Base-by-base conservation (phyloP, 2,329 filamentous ascomycete genomes). In the Xylariaceae sp. region DNA sequence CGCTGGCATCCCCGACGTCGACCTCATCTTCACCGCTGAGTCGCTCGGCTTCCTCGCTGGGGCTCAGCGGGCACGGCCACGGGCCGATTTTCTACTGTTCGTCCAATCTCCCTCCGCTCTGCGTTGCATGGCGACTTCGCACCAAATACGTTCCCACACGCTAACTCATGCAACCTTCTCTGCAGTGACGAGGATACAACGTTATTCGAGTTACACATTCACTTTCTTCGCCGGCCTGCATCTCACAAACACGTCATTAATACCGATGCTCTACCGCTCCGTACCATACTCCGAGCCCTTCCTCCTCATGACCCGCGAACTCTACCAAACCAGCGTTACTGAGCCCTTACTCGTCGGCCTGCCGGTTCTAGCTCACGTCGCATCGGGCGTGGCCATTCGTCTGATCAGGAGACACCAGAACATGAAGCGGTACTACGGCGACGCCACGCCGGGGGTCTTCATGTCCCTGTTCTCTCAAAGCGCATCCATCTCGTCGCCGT, bases 131-230 rank as follows among this genome's bases (percentile, higher is more conserved):
- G n/a, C n/a, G n/a, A n/a, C n/a, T n/a, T n/a, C n/a, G n/a, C n/a
- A n/a, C n/a, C n/a, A n/a, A n/a, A n/a, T n/a, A n/a, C n/a, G n/a
- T n/a, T n/a, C n/a, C n/a, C n/a, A n/a, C n/a, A n/a, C n/a, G n/a
- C n/a, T n/a, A n/a, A n/a, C n/a, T n/a, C n/a, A n/a, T n/a, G n/a
- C n/a, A n/a, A n/a, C n/a, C n/a, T n/a, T n/a, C n/a, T n/a, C n/a
- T 19, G 34, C 15, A 49, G 46, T 49, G 30, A 47, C 74, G 4
- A 78, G 85, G 33, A 71, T 92, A 24, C 92, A 97, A 62, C 83
- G 80, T 60, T 95, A 94, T 70, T 92, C 88, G 1, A 88, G 85
- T 50, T 94, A 95, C 67, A 79, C 85, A 49, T 89, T 87, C 56
- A 78, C 78, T 46, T 67, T 86, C 50, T 94, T 90, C 66, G 74